phyloP scores from a whole-genome alignment of 495 filamentous ascomycete species.

The Penicillium dipodomyicola region DNA sequence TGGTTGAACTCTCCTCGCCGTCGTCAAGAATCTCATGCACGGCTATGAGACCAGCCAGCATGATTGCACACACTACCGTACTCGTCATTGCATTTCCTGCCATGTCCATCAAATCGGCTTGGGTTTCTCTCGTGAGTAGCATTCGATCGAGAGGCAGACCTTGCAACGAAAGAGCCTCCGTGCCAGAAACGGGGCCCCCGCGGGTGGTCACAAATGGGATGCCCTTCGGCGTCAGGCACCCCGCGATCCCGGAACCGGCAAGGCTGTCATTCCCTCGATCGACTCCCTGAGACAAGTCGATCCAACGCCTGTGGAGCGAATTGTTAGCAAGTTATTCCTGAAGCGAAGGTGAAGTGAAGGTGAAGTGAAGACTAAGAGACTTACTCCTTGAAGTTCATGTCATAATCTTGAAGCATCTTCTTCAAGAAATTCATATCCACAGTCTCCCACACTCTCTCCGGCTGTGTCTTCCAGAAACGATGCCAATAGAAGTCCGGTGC shows the following conservation, averaged over 20 bases:
- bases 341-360: neutral
- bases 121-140: conserved; percentile 60
- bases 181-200: conserved; percentile 61
- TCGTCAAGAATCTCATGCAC: conserved; percentile 36
- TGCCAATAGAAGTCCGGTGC: conserved; percentile 57
- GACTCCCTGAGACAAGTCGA: conserved; percentile 76
- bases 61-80: conserved; percentile 65
- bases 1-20: conserved; percentile 9
- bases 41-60: conserved; percentile 54
- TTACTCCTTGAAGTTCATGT: conserved; percentile 64
- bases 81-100: conserved; percentile 85
- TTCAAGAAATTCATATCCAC: conserved; percentile 62
- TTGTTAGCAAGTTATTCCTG: neutral
- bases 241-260: conserved; percentile 55
- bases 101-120: conserved; percentile 65
- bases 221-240: conserved; percentile 70
- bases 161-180: conserved; percentile 67
- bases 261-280: conserved; percentile 52
- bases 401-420: conserved; percentile 44
- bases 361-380: conserved; percentile 11
- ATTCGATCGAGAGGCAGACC: conserved; percentile 65
- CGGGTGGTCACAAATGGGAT: conserved; percentile 61
- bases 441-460: conserved; percentile 63
- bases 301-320: conserved; percentile 42
- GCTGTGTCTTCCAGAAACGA: conserved; percentile 44